Conservation (phyloP, 306 rosid species). For the Malus orientalis region DNA sequence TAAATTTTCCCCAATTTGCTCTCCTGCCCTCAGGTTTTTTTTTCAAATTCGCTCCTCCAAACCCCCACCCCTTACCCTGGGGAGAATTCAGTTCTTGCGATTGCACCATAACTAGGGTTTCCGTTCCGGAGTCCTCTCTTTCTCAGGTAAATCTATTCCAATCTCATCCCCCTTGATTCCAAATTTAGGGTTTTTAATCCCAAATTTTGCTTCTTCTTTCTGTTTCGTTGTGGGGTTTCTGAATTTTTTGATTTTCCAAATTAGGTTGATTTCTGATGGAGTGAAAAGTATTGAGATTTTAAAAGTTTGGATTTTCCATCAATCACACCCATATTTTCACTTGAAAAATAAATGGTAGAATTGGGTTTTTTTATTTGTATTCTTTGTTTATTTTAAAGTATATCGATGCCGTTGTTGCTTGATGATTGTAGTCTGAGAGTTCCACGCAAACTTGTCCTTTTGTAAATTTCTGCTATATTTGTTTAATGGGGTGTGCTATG, state of each 20-base stretch:
- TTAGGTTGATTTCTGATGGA: background rate
- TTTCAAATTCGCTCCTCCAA: background rate
- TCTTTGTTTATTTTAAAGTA: background rate
- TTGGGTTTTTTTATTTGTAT: background rate
- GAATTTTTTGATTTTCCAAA: background rate
- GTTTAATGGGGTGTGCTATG: constrained; percentile 2
- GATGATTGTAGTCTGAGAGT: constrained; percentile 22
- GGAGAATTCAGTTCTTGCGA: background rate
- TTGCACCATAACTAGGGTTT: background rate
- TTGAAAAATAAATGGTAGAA: background rate
- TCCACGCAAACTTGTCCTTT: constrained; percentile 15
- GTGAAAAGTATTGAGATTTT: constrained; percentile 1
- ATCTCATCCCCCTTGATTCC: background rate
- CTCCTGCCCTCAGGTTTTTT: background rate
- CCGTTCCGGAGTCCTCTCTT: background rate
- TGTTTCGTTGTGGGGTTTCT: background rate
- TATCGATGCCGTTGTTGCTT: constrained; percentile 20
- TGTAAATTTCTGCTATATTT: background rate
- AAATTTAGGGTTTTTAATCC: background rate
- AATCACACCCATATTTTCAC: background rate
- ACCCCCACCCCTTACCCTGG: background rate
- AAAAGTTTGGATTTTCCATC: background rate
- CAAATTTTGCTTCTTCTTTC: background rate
- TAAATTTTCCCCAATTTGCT: background rate
- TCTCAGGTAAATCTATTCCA: background rate